A percentile compares a stretch with the other conserved stretches of the same genome.
Evolutionary conservation across 805 yeast species (phyloP).

Genomic region (Cephaloascus albidus): DNA sequence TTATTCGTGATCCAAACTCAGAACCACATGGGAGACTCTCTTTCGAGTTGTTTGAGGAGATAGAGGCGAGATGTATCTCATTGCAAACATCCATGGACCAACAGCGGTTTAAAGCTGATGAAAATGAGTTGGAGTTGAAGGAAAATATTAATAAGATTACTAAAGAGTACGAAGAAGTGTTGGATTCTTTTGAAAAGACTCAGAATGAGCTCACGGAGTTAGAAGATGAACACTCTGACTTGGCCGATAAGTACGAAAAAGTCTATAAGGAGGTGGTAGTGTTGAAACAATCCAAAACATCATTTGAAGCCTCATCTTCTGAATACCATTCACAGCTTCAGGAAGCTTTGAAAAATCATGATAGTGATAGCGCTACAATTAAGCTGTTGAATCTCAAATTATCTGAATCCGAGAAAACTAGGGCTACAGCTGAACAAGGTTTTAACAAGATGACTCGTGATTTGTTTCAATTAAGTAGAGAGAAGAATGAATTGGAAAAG

Average conservation of each 20-base stretch:
- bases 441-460: conserved; percentile 88
- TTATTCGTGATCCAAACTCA: conserved; percentile 62
- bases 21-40: conserved; percentile 66
- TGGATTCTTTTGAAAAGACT: conserved; percentile 4
- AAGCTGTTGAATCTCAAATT: conserved; percentile 22
- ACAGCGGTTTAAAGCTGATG: conserved; percentile 9
- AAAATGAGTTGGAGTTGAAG: conserved; percentile 7
- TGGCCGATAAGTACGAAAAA: conserved; percentile 11
- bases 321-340: conserved; percentile 21
- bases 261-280: conserved; percentile 12
- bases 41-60: conserved; percentile 45
- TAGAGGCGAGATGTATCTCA: conserved; percentile 22
- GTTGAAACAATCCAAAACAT: conserved; percentile 20
- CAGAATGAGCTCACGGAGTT: conserved; percentile 11
- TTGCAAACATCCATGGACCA: conserved; percentile 7
- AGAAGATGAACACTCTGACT: conserved; percentile 10
- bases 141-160: conserved; percentile 5
- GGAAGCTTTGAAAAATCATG: conserved; percentile 14
- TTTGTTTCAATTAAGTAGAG: conserved; percentile 53
- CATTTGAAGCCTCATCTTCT: conserved; percentile 18
- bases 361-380: conserved; percentile 13
- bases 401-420: conserved; percentile 26
- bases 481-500: conserved; percentile 42
- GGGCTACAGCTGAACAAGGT: conserved; percentile 71
- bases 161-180: conserved; percentile 1